Base-by-base conservation (phyloP, 106 monocot species). In the Amphibolis antarctica region DNA sequence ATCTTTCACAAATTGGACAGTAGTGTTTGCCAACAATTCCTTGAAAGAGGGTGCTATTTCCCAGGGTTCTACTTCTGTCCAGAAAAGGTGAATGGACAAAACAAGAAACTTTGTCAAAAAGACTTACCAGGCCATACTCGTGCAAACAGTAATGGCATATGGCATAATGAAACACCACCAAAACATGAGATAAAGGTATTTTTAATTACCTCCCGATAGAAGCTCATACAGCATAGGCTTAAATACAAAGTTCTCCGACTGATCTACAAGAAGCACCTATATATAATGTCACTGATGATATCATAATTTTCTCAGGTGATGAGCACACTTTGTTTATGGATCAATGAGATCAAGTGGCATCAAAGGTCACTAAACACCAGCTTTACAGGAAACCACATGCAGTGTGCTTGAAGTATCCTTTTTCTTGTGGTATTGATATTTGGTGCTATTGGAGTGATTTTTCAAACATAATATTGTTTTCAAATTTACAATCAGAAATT, bases 221-320 rank as follows among this genome's bases (percentile, higher is more conserved):
- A 96, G 86, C 64, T 96, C 94, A 70, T 96, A 96, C 18, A 96
- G 66, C 89, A 96, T 68, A 10, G 94, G 94, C 69, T 96, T 96
- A 64, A 96, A 96, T 72, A 96, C 89, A 82, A 94, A 94, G 65
- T 64, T 77, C 61, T 94, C 89, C 63, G 86, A 94, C 76, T 89
- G 89, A 62, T 94, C 93, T 51, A 94, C 74, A 65, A 94, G 86
- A 62, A 94, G 61, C 19, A 94, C 83, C 93, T 94, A 85, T 17
- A 55, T 24, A 53, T 43, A 24, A 19, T 46, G 6, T 54, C n/a
- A 60, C 3, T 49, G 49, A 36, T 36, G 36, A 36, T 2, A 36
- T 36, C 36, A 36, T 36, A 36, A 36, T 36, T 7, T 36, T 4
- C 7, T 18, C 10, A 53, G 27, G 22, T 28, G 11, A 28, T 57